Conservation (phyloP, 768 basidiomycete genomes). For the Pisolithus marmoratus region DNA sequence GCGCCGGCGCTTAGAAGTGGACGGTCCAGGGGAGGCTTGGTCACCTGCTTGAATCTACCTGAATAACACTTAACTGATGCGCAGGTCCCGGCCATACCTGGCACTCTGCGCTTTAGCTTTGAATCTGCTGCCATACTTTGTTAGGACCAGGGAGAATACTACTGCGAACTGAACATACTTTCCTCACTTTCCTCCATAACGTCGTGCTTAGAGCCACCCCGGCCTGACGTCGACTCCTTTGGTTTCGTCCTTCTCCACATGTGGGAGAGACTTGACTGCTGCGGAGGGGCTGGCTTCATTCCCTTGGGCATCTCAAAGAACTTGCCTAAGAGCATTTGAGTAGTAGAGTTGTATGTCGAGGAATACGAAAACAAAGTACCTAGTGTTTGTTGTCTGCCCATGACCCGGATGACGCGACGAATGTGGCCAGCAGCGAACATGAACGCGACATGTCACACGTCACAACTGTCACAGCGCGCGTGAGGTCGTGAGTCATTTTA, state of each 20-base stretch:
- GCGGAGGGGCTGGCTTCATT: slow-evolving; percentile 59
- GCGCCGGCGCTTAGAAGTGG: slow-evolving; percentile 45
- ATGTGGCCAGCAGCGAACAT: slow-evolving; percentile 22
- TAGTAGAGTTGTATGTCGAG: neutral
- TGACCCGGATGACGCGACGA: slow-evolving; percentile 23
- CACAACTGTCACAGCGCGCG: neutral
- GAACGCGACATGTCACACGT: slow-evolving; percentile 1
- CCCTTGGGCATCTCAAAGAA: slow-evolving; percentile 72
- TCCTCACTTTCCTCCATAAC: slow-evolving; percentile 8
- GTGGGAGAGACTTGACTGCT: slow-evolving; percentile 74
- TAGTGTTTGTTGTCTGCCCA: slow-evolving; percentile 73
- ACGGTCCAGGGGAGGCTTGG: slow-evolving; percentile 15
- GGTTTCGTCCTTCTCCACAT: slow-evolving; percentile 59
- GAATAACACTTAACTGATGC: no score
- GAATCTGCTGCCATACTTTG: no score
- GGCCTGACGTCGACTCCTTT: slow-evolving; percentile 20
- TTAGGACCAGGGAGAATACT: neutral
- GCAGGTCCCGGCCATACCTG: no score
- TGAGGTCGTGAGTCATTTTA: neutral
- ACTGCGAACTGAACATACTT: neutral
- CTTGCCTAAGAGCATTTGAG: slow-evolving; percentile 43
- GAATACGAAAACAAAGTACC: slow-evolving; percentile 34
- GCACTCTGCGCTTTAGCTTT: no score
- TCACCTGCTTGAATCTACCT: neutral
- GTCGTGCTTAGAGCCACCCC: slow-evolving; percentile 18